A percentile compares a stretch with the other conserved stretches of the same genome.
phyloP scores from a whole-genome alignment of 2,329 filamentous ascomycete species.

The Xenoacremonium recifei region DNA sequence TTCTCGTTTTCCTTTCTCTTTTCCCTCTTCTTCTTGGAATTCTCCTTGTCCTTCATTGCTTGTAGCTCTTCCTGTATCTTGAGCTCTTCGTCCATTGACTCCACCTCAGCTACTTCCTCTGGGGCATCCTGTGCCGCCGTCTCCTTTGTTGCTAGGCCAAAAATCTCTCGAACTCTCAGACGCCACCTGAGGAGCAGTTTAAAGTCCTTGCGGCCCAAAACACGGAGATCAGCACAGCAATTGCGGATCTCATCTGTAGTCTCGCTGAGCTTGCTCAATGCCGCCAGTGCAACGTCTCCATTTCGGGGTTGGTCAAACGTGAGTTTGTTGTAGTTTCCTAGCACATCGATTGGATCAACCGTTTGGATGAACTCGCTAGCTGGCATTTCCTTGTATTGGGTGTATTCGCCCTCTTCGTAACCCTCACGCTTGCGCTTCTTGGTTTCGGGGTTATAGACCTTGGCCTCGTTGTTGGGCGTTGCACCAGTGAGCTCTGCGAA shows the following conservation, averaged over 20 bases:
- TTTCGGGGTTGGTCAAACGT: conserved; percentile 78
- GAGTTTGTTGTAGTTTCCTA: conserved; percentile 81
- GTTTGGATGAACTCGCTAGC: conserved; percentile 95
- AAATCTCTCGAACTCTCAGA: conserved; percentile 83
- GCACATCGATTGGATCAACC: conserved; percentile 85
- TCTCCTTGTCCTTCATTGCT: conserved; percentile 76
- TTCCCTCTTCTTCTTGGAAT: conserved; percentile 75
- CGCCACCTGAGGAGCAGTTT: conserved; percentile 87
- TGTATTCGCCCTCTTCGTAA: conserved; percentile 95
- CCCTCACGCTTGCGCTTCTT: conserved; percentile 98
- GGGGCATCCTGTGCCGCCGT: conserved; percentile 41
- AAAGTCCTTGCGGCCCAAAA: conserved; percentile 92
- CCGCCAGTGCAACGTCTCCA: conserved; percentile 82
- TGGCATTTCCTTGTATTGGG: conserved; percentile 83
- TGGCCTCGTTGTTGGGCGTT: conserved; percentile 92
- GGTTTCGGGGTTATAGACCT: conserved; percentile 94
- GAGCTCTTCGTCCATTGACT: conserved; percentile 92
- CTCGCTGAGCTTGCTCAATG: conserved; percentile 80
- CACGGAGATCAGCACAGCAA: conserved; percentile 81
- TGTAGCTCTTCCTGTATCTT: conserved; percentile 86
- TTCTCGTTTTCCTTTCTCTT: conserved; percentile 85
- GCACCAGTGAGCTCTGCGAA: conserved; percentile 89
- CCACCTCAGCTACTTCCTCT: conserved; percentile 77
- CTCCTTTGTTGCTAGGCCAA: conserved; percentile 81
- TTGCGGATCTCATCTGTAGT: conserved; percentile 79